Evolutionary conservation across 2,329 filamentous ascomycete genomes (phyloP), one percentile per base, ranked within the genome.

Genomic region (Stemphylium vesicarium): DNA sequence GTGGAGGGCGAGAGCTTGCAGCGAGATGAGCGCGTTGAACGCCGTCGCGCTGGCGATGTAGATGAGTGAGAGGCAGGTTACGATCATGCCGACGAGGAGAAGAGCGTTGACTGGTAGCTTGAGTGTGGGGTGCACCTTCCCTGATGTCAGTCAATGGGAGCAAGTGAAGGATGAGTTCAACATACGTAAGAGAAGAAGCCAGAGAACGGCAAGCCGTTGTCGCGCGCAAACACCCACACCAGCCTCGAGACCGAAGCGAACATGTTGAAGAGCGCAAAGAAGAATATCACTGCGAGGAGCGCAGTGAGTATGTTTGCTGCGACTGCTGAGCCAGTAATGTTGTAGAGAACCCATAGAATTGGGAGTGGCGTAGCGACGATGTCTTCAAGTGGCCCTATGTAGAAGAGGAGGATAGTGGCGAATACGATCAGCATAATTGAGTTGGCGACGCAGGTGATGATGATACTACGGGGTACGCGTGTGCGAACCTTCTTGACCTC

Each of bases 181-280:
- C 65, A 42, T 59, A 73, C 66, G 38, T 71, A 64, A 40, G 73
- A 65, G 48, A 78, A 72, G 47, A 57, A 61, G 5, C 55, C 43
- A 18, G 69, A 75, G 32, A 70, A 72, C 0, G 79, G 79, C 0
- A 82, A 62, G 5, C 78, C 81, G 3, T 78, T 78, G 50, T 83
- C 81, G 4, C 77, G 66, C 11, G 80, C 77, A 71, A 81, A 83
- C 0, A 78, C 78, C 81, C 81, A 83, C 0, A 79, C 78, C 1
- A 82, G 63, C 3, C 81, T 77, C 0, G 79, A 80, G 0, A 78
- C 78, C 0, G 80, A 81, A 0, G 81, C 79, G 2, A 81, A 71
- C 32, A 74, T 73, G 29, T 75, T 77, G 44, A 80, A 75, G 32
- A 75, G 75, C 0, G 76, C 74, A 35, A 78, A 69, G 44, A 77